These are phyloP conservation scores for Aspergillus pseudoglaucus DNA, from an alignment of 2,329 filamentous ascomycete genomes.

Conservation along the genomic window DNA sequence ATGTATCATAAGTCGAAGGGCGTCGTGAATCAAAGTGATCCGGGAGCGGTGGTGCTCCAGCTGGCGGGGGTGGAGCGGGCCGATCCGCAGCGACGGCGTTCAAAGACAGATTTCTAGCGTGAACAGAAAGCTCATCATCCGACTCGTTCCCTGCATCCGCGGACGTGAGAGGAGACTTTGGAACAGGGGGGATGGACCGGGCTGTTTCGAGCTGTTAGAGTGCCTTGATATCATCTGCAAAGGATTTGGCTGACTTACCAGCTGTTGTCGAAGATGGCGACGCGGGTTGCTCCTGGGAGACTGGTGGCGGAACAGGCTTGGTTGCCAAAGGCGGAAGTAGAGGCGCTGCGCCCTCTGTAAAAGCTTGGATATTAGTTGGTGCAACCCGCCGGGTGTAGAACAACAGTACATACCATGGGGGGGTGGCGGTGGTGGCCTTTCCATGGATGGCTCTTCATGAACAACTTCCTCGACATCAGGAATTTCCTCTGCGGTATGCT, in stretches of 20 bases:
- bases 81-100: conserved; percentile 37
- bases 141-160: conserved; percentile 76
- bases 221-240: background rate
- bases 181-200: conserved; percentile 54
- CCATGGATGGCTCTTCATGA: conserved; percentile 30
- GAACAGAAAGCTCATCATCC: conserved; percentile 72
- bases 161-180: conserved; percentile 52
- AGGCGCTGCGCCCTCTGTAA: conserved; percentile 41
- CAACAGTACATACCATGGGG: conserved; percentile 45
- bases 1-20: conserved; percentile 35
- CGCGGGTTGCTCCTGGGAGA: conserved; percentile 28
- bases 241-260: conserved; percentile 44
- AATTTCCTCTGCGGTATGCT: conserved; percentile 41
- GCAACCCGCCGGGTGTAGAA: background rate
- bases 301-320: conserved; percentile 31
- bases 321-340: conserved; percentile 37
- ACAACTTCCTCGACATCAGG: conserved; percentile 50
- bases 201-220: conserved; percentile 39
- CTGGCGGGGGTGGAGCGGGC: conserved; percentile 42
- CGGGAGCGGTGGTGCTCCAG: conserved; percentile 39
- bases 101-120: conserved; percentile 39
- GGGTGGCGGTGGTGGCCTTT: conserved; percentile 40
- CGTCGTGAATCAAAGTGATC: conserved; percentile 34
- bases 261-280: conserved; percentile 41
- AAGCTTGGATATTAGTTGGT: background rate